Evolutionary conservation across 495 filamentous ascomycete genomes (phyloP).

Genomic region (Penicillium turbatum): DNA sequence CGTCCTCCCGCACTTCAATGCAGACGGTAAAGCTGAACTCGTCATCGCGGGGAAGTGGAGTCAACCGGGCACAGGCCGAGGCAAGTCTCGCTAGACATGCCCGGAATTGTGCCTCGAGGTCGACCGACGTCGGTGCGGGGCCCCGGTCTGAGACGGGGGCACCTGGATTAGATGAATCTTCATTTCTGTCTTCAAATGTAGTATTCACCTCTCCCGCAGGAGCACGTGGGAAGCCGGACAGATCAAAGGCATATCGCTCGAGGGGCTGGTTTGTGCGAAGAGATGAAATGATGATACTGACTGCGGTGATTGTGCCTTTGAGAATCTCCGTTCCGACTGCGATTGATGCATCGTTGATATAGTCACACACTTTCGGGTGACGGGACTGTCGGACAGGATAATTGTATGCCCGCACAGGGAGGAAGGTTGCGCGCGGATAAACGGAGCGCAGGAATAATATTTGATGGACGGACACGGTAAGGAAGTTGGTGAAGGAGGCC

Average conservation of each 20-base stretch:
- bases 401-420: slow-evolving; percentile 80
- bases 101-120: slow-evolving; percentile 71
- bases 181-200: slow-evolving; percentile 49
- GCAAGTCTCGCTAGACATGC: slow-evolving; percentile 49
- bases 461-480: slow-evolving; percentile 86
- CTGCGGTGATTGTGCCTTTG: slow-evolving; percentile 61
- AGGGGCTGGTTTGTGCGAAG: slow-evolving; percentile 51
- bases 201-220: slow-evolving; percentile 47
- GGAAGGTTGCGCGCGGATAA: slow-evolving; percentile 78
- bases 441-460: slow-evolving; percentile 83
- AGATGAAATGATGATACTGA: slow-evolving; percentile 73
- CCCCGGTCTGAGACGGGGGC: slow-evolving; percentile 33
- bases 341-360: slow-evolving; percentile 79
- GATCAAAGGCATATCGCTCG: slow-evolving; percentile 86
- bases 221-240: slow-evolving; percentile 67
- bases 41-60: slow-evolving; percentile 59
- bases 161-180: slow-evolving; percentile 40
- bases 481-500: slow-evolving; percentile 61
- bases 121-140: slow-evolving; percentile 41
- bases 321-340: slow-evolving; percentile 71
- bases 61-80: slow-evolving; percentile 55
- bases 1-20: slow-evolving; percentile 74
- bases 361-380: slow-evolving; percentile 85
- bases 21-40: slow-evolving; percentile 82
- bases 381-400: slow-evolving; percentile 83